Evolutionary conservation across 345 rosid species (phyloP).

Genomic region (Linum trigynum): DNA sequence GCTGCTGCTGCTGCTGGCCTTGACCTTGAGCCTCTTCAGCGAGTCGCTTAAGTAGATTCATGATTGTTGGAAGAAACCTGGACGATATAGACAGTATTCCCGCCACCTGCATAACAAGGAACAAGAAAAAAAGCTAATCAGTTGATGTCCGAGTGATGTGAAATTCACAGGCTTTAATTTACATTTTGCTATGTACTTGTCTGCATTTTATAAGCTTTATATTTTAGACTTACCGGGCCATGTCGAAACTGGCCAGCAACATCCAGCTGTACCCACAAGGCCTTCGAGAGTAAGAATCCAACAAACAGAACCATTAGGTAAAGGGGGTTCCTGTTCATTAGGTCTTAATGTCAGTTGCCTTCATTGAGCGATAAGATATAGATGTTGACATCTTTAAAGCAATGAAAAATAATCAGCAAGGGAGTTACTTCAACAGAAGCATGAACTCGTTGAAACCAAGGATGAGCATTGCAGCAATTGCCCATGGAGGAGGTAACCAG

Average conservation of each 20-base stretch:
- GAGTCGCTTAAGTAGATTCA: conserved; percentile 55
- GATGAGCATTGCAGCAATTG: conserved; percentile 44
- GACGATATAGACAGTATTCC: conserved; percentile 54
- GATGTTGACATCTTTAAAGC: background rate
- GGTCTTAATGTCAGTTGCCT: conserved; percentile 6
- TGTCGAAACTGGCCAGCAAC: conserved; percentile 46
- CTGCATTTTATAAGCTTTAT: background rate
- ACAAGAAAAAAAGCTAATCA: conserved; percentile 5
- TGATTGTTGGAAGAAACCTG: conserved; percentile 57
- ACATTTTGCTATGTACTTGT: background rate
- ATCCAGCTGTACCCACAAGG: conserved; percentile 73
- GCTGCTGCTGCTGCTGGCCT: background rate
- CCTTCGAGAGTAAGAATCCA: conserved; percentile 48
- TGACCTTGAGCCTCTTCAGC: conserved; percentile 68
- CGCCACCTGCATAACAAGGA: conserved; percentile 36
- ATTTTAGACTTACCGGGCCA: conserved; percentile 49
- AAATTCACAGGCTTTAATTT: background rate
- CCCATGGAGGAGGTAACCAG: conserved; percentile 75
- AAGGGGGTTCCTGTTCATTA: conserved; percentile 61
- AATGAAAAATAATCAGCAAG: background rate
- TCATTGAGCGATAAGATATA: background rate
- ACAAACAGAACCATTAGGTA: conserved; percentile 55
- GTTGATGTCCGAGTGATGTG: background rate
- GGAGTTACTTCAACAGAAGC: conserved; percentile 50
- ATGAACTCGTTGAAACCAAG: conserved; percentile 76